Conservation (phyloP, 768 basidiomycete genomes). For the Tricholoma sp. region DNA sequence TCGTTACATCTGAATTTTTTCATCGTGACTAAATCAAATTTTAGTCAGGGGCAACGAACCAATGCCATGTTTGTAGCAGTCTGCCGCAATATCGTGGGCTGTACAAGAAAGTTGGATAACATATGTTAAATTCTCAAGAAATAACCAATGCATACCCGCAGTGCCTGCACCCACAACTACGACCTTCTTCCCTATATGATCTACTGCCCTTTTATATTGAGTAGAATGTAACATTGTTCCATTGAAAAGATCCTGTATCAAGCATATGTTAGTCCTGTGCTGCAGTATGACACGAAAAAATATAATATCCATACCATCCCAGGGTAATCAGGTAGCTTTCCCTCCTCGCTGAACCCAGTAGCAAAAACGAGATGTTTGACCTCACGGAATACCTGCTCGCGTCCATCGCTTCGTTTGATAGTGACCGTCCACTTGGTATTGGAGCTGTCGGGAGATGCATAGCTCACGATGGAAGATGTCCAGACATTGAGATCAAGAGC, state of each 20-base stretch:
- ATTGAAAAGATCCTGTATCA: slow-evolving; percentile 47
- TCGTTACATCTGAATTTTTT: slow-evolving; percentile 41
- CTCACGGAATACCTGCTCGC: slow-evolving; percentile 30
- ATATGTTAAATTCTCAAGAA: not conserved
- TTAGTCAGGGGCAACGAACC: slow-evolving; percentile 14
- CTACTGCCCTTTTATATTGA: slow-evolving; percentile 40
- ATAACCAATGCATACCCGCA: slow-evolving; percentile 36
- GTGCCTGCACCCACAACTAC: slow-evolving; percentile 63
- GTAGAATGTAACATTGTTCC: slow-evolving; percentile 52
- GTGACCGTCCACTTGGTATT: slow-evolving; percentile 40
- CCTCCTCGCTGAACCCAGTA: slow-evolving; percentile 41
- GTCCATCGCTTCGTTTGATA: slow-evolving; percentile 28
- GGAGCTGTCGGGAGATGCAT: slow-evolving; percentile 26
- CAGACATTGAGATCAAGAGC: slow-evolving; percentile 60
- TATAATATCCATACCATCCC: slow-evolving; percentile 32
- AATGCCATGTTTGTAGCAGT: slow-evolving; percentile 41
- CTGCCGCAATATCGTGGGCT: slow-evolving; percentile 43
- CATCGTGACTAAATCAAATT: not conserved
- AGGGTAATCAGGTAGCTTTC: slow-evolving; percentile 37
- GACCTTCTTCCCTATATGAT: slow-evolving; percentile 57
- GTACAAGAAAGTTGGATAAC: not conserved
- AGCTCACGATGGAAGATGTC: slow-evolving; percentile 39
- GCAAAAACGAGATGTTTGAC: slow-evolving; percentile 49
- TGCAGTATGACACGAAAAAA: not conserved
- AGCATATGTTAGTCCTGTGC: not conserved